Evolutionary conservation across 495 filamentous ascomycete genomes (phyloP), one percentile per base, ranked within the genome.

Genomic region (Neurospora sp.): DNA sequence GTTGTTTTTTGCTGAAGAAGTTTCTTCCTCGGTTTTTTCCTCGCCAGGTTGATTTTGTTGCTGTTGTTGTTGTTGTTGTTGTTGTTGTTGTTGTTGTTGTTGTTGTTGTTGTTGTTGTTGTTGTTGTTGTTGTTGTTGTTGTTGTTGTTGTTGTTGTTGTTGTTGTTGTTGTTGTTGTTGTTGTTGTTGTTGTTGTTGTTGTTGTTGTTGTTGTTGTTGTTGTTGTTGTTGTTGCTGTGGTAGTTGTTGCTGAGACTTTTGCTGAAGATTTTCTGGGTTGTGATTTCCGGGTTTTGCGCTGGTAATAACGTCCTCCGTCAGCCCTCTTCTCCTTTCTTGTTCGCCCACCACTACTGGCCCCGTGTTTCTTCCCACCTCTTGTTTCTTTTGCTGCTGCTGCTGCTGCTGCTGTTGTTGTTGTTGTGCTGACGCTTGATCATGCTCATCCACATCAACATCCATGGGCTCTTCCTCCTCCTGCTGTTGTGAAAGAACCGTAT

Each of bases 391-490:
- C 22, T 59, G 31, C 22, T 27, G 22, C 22, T 27, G 22, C 1
- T 27, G 22, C 1, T 1, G 22, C 22, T 22, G 22, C 22, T 6
- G 22, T 3, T 1, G 48, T 5, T 16, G 22, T 42, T 8, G 41
- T 44, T 5, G 39, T 40, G 16, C 16, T 18, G 3, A 42, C 16
- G 16, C 2, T 18, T 18, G 41, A 7, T 18, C 41, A 71, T 35
- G 31, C 31, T 72, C 35, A 18, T 75, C 72, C 3, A 70, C 27
- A 40, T 41, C 72, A 6, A 59, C 69, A 35, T 74, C 40, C n/a
- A 65, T 40, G 18, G 59, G 65, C 20, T 71, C 31, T 7, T 65
- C 76, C 9, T 76, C 39, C 9, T 72, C 65, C n/a, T 75, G 72
- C 38, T 76, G 61, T 22, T 71, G 71, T 3, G 53, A 18, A 37